phyloP scores from a whole-genome alignment of 169 alveolate species.

The Amoebophrya sp. region DNA sequence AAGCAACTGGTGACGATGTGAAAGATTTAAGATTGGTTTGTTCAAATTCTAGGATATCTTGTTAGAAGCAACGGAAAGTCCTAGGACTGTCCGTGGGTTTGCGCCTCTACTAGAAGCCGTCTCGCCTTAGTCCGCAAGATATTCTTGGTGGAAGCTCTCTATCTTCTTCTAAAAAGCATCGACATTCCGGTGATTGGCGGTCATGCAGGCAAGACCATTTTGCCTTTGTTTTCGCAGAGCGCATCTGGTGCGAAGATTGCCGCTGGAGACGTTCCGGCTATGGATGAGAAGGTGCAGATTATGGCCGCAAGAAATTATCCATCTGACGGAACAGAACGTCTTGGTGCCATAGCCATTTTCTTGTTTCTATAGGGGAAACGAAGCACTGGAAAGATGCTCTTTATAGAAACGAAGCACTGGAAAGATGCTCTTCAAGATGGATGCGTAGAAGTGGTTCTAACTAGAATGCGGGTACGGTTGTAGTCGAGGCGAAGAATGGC shows the following conservation, averaged over 20 bases:
- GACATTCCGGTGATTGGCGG: conserved; percentile 50
- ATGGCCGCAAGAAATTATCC: no score
- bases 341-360: no score
- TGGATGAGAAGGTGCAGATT: conserved; percentile 46
- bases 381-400: no score
- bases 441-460: no score
- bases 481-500: conserved; percentile 44
- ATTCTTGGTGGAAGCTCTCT: not conserved
- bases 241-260: conserved; percentile 27
- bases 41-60: no score
- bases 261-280: conserved; percentile 19
- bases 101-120: not conserved
- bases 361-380: no score
- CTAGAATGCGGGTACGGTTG: conserved; percentile 51
- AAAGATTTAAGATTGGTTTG: no score
- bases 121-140: not conserved
- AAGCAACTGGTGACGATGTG: conserved; percentile 35
- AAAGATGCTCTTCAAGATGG: no score
- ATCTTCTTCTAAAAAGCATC: not conserved
- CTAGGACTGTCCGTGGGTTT: not conserved
- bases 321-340: no score
- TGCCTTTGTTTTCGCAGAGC: conserved; percentile 49
- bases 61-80: not conserved
- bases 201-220: conserved; percentile 45
- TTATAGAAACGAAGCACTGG: no score